A percentile compares a stretch with the other conserved stretches of the same genome.
These are phyloP conservation scores for Sclerotinia glacialis DNA, from an alignment of 2,329 filamentous ascomycete species.

Conservation along the genomic window DNA sequence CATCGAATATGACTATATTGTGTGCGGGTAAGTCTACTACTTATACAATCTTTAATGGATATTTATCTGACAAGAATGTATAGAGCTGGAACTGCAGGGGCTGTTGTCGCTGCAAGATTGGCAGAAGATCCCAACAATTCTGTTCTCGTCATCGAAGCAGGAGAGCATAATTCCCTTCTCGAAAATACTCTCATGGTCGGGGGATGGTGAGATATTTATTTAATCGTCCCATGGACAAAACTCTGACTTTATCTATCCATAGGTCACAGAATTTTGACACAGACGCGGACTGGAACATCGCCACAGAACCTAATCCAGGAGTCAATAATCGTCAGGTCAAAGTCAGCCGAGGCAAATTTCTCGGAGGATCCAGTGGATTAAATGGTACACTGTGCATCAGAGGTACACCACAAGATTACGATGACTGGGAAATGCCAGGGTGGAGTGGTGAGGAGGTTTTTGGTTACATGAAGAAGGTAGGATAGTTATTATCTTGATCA, in stretches of 20 bases:
- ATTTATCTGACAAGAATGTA: background rate
- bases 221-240: background rate
- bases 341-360: constrained; percentile 49
- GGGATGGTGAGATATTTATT: constrained; percentile 40
- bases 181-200: constrained; percentile 53
- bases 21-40: constrained; percentile 31
- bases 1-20: constrained; percentile 34
- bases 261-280: constrained; percentile 49
- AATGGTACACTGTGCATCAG: constrained; percentile 52
- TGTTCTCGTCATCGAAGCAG: constrained; percentile 50
- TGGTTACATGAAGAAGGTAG: constrained; percentile 53
- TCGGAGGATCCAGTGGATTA: constrained; percentile 49
- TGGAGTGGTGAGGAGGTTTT: constrained; percentile 59
- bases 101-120: constrained; percentile 51
- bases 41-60: background rate
- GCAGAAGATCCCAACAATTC: constrained; percentile 50
- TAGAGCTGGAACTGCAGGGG: constrained; percentile 49
- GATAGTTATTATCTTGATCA: background rate
- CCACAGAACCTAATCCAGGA: constrained; percentile 43
- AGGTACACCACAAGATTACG: constrained; percentile 49
- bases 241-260: background rate
- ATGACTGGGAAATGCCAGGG: constrained; percentile 55
- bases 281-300: constrained; percentile 52
- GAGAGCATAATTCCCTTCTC: constrained; percentile 45
- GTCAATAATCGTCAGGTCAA: constrained; percentile 47